Conservation (phyloP, 371 early-diverging fungal genomes). For the Rhizopus delemar region DNA sequence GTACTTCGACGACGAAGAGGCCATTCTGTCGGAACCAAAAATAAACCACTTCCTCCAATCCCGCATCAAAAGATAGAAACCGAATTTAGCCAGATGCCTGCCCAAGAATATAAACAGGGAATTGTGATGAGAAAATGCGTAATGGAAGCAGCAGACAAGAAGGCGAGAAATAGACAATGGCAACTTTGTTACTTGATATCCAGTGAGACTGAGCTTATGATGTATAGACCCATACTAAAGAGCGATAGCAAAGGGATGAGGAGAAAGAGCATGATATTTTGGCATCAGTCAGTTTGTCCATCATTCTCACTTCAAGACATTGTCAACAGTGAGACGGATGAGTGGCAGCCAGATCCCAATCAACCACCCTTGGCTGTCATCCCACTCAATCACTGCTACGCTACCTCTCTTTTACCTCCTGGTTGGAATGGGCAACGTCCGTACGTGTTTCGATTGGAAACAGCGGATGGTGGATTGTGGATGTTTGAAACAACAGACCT, state of each 20-base stretch:
- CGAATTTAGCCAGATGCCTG: neutral
- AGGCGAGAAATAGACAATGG: conserved; percentile 34
- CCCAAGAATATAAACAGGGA: conserved; percentile 18
- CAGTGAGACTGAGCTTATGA: conserved; percentile 26
- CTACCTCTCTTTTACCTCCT: conserved; percentile 25
- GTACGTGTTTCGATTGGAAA: conserved; percentile 35
- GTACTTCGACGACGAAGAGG: conserved; percentile 13
- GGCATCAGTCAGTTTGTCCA: conserved; percentile 7
- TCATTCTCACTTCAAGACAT: conserved; percentile 19
- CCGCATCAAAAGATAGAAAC: neutral
- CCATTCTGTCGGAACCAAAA: conserved; percentile 11
- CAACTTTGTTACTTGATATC: conserved; percentile 28
- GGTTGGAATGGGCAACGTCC: conserved; percentile 29
- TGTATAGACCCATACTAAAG: conserved; percentile 23
- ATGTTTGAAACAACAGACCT: conserved; percentile 28
- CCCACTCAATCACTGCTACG: conserved; percentile 23
- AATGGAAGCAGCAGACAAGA: conserved; percentile 27
- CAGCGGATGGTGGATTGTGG: conserved; percentile 36
- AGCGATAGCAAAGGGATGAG: conserved; percentile 3
- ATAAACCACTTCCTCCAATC: neutral
- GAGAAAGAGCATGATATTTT: conserved; percentile 16
- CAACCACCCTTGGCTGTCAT: conserved; percentile 11
- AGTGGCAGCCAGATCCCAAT: conserved; percentile 21
- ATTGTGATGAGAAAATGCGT: conserved; percentile 39
- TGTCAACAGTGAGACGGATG: neutral